A percentile compares a stretch with the other conserved stretches of the same genome.
These are phyloP conservation scores for Crithidia expoeki DNA, from an alignment of 208 protist species.

Conservation along the genomic window DNA sequence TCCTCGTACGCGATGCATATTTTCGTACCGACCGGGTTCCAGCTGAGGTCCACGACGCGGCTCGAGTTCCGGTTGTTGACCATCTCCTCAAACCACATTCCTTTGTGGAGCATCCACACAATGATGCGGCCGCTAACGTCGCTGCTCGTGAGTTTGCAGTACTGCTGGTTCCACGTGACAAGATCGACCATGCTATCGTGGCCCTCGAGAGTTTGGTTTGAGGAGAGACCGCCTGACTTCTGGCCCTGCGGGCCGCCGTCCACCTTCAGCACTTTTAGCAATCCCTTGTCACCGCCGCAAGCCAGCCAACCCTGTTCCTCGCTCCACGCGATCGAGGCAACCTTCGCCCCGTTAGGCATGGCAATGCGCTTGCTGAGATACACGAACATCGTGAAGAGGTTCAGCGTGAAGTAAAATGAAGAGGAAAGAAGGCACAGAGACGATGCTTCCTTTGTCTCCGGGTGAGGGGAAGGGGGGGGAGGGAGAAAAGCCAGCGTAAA, in stretches of 20 bases:
- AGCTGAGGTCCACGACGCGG: conserved; percentile 93
- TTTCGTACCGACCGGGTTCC: conserved; percentile 93
- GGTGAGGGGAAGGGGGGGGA: too few relatives aligned
- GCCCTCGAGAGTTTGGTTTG: conserved; percentile 96
- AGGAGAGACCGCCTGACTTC: conserved; percentile 86
- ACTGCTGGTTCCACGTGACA: conserved; percentile 96
- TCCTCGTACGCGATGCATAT: conserved; percentile 98
- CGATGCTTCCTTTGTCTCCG: too few relatives aligned
- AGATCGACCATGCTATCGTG: conserved; percentile 84
- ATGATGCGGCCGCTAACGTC: conserved; percentile 96
- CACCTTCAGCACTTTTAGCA: conserved; percentile 97
- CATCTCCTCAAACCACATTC: conserved; percentile 98
- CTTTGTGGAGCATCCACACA: conserved; percentile 97
- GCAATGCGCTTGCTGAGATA: conserved; percentile 97
- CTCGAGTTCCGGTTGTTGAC: conserved; percentile 97
- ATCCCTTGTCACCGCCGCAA: conserved; percentile 94
- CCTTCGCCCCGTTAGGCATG: conserved; percentile 92
- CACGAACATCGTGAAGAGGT: conserved; percentile 85
- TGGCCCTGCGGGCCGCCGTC: conserved; percentile 73
- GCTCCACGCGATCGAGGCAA: conserved; percentile 94
- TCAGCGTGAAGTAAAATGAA: background rate
- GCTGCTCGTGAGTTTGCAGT: conserved; percentile 95
- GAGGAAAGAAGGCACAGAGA: background rate
- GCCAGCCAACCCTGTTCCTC: conserved; percentile 96
- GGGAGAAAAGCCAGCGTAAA: too few relatives aligned